Base-by-base conservation (phyloP, 305 asterid species). In the Plantago coronopus region DNA sequence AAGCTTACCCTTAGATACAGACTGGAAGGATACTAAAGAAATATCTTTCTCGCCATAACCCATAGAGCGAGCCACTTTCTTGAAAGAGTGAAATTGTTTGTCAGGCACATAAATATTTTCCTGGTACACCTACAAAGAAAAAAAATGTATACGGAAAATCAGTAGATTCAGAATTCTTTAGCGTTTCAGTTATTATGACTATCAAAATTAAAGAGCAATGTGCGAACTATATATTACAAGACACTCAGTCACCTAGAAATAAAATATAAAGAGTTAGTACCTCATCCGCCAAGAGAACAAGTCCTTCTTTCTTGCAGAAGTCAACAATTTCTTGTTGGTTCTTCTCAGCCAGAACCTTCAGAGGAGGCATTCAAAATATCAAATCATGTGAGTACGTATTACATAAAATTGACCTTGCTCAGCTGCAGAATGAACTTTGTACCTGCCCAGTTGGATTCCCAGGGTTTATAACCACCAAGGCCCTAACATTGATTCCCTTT, bases 381-480 rank as follows among this genome's bases (percentile, higher is more conserved):
- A 65, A 67, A 31, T 38, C 51, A 29, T 61, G 40, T 7, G 53
- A 46, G 57, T 42, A 11, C 25, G 66, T 48, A 65, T 20, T 40
- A 59, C 66, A 49, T 44, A 58, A 63, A 53, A 34, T 0, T 18
- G 21, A 15, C 37, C 25, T 34, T 12, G 12, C 40, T 34, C 40
- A 34, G 40, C 40, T 7, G 12, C 40, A 34, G 40, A 34, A 67
- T 67, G 48, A 59, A 45, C 22, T 1, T 59, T 59, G 59, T 74
- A 89, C 97, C 91, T 89, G 95, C 67, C 95, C 97, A 0, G 95
- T 89, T 23, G 97, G 95, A 67, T 89, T 89, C 59, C 95, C 95
- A 19, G 97, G 97, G 74, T 89, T 89, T 61, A 89, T 89, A 44
- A 89, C 97, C 73, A 80, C 97, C 81, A 89, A 78, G 46, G 97